phyloP scores from a whole-genome alignment of 257 asterid genomes.

The Lycium ferocissimum region DNA sequence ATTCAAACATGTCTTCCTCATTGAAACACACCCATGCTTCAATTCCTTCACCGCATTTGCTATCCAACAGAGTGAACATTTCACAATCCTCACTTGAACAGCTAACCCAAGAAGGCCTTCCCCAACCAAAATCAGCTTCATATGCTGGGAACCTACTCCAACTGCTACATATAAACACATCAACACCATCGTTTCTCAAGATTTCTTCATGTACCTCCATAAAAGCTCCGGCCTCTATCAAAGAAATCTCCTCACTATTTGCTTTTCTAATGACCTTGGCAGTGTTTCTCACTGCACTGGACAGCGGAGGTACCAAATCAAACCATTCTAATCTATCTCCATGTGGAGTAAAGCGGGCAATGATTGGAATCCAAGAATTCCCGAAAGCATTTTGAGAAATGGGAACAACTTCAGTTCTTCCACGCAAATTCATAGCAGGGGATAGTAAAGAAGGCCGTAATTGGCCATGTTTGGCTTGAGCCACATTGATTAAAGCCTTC shows the following conservation, averaged over 20 bases:
- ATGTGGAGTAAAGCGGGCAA: neutral
- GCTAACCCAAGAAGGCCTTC: constrained; percentile 29
- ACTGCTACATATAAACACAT: neutral
- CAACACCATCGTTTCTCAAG: neutral
- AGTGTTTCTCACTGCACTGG: neutral
- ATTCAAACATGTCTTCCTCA: constrained; percentile 11
- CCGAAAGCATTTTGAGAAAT: neutral
- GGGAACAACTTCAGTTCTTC: constrained; percentile 15
- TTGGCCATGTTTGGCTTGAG: constrained; percentile 19
- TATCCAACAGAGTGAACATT: constrained; percentile 18
- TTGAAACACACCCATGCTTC: constrained; percentile 23
- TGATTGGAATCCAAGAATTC: constrained; percentile 31
- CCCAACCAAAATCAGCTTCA: constrained; percentile 28
- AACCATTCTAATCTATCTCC: neutral
- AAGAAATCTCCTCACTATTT: neutral
- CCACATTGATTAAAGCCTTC: constrained; percentile 31
- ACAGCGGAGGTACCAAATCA: neutral
- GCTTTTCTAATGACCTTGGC: neutral
- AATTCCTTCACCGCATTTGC: constrained; percentile 24
- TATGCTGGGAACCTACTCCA: neutral
- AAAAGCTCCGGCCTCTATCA: neutral
- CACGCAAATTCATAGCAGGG: constrained; percentile 35
- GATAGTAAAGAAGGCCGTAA: constrained; percentile 11
- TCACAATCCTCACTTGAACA: neutral
- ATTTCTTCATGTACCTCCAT: neutral